These are phyloP conservation scores for Eucalyptus cloeziana DNA, from an alignment of 345 rosid species.

Conservation along the genomic window DNA sequence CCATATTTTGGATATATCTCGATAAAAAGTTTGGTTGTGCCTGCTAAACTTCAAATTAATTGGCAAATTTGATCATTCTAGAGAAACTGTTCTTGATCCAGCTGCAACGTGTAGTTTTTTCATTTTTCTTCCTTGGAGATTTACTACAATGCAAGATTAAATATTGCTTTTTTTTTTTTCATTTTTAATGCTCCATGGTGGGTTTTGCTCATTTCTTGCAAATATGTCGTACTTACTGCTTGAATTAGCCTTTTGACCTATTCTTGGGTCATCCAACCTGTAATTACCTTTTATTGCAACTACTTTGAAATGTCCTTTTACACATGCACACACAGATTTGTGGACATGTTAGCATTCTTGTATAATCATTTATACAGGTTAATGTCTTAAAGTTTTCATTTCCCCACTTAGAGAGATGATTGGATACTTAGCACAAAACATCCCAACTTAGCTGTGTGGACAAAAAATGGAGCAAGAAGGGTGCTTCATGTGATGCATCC, in stretches of 20 bases:
- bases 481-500: not conserved
- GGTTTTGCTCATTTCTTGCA: not conserved
- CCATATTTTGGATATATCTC: not conserved
- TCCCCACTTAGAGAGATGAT: not conserved
- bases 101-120: not conserved
- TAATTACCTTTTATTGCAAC: not conserved
- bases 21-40: not conserved
- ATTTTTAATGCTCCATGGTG: not conserved
- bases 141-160: not conserved
- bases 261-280: not conserved
- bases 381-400: not conserved
- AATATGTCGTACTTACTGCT: not conserved
- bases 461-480: not conserved
- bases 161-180: not conserved
- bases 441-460: not conserved
- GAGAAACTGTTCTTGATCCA: not conserved
- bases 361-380: not conserved
- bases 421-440: not conserved
- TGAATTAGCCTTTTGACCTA: not conserved
- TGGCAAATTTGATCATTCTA: not conserved
- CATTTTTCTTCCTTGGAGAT: not conserved
- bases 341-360: not conserved
- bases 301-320: not conserved
- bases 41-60: not conserved
- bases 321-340: not conserved